Evolutionary conservation across 495 filamentous ascomycete species (phyloP).

Genomic region (Bacidia rubella): DNA sequence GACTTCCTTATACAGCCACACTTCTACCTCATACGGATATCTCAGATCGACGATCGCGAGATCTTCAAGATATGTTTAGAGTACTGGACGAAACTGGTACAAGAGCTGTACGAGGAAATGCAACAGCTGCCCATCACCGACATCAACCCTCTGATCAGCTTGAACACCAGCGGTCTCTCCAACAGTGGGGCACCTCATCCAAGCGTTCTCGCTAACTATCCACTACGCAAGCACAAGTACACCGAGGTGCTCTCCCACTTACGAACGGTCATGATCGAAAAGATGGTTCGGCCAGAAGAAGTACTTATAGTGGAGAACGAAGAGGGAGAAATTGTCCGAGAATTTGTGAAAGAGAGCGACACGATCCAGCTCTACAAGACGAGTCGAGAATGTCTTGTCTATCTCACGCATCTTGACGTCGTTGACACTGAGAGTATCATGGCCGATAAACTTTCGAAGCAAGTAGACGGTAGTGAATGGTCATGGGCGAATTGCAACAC

Average conservation of each 20-base stretch:
- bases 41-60: conserved; percentile 94
- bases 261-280: conserved; percentile 97
- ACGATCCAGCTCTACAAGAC: conserved; percentile 99
- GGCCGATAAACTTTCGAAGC: conserved; percentile 90
- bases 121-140: conserved; percentile 85
- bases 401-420: conserved; percentile 94
- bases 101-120: conserved; percentile 98
- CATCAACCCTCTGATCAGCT: conserved; percentile 69
- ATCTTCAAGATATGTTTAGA: conserved; percentile 99
- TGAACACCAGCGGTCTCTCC: conserved; percentile 54
- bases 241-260: conserved; percentile 85
- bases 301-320: conserved; percentile 99
- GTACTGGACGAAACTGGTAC: conserved; percentile 98
- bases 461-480: conserved; percentile 93
- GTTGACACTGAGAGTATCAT: conserved; percentile 96
- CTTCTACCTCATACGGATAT: conserved; percentile 95
- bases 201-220: conserved; percentile 65
- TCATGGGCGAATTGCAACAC: conserved; percentile 99
- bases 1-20: conserved; percentile 92
- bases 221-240: conserved; percentile 94
- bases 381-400: conserved; percentile 92
- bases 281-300: conserved; percentile 97
- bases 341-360: conserved; percentile 98
- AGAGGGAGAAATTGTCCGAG: conserved; percentile 95
- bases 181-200: conserved; percentile 81